These are phyloP conservation scores for Vaccinium darrowii DNA, from an alignment of 148 eudicot species.

Conservation along the genomic window DNA sequence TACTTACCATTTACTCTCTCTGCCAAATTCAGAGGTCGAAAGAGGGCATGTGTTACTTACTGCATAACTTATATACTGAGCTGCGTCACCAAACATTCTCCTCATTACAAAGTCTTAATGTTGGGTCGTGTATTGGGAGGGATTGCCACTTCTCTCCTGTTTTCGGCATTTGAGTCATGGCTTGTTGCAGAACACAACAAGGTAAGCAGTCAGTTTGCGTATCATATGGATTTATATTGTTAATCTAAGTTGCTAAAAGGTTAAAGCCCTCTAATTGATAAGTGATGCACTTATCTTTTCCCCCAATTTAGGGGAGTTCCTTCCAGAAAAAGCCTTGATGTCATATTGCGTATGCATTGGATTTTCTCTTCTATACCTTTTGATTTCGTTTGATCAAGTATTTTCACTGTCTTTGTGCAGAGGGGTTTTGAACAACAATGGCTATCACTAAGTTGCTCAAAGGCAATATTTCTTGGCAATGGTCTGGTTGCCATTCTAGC, in stretches of 20 bases:
- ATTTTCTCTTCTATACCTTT: neutral
- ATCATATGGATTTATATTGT: too few relatives aligned
- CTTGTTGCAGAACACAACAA: constrained; percentile 90
- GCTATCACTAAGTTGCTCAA: constrained; percentile 79
- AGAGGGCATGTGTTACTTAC: constrained; percentile 77
- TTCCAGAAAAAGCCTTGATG: too few relatives aligned
- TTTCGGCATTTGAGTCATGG: constrained; percentile 91
- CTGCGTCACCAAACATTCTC: constrained; percentile 84
- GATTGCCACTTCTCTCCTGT: constrained; percentile 78
- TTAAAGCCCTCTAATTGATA: too few relatives aligned
- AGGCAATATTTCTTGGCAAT: constrained; percentile 88
- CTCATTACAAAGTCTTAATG: constrained; percentile 73
- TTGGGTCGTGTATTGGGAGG: constrained; percentile 82
- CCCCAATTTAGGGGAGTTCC: too few relatives aligned
- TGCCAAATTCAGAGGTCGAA: constrained; percentile 57
- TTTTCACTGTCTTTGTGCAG: constrained; percentile 36
- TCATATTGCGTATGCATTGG: too few relatives aligned
- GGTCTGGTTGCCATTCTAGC: constrained; percentile 80
- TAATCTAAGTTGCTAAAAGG: too few relatives aligned
- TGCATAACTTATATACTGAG: constrained; percentile 85
- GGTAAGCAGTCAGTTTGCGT: constrained; percentile 31
- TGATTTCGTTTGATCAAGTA: constrained; percentile 3
- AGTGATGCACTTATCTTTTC: too few relatives aligned
- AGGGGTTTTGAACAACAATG: constrained; percentile 84
- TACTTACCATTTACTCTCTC: too few relatives aligned